A percentile compares a stretch with the other conserved stretches of the same genome.
phyloP scores from a whole-genome alignment of 2,329 filamentous ascomycete genomes.

The Talaromyces islandicus region DNA sequence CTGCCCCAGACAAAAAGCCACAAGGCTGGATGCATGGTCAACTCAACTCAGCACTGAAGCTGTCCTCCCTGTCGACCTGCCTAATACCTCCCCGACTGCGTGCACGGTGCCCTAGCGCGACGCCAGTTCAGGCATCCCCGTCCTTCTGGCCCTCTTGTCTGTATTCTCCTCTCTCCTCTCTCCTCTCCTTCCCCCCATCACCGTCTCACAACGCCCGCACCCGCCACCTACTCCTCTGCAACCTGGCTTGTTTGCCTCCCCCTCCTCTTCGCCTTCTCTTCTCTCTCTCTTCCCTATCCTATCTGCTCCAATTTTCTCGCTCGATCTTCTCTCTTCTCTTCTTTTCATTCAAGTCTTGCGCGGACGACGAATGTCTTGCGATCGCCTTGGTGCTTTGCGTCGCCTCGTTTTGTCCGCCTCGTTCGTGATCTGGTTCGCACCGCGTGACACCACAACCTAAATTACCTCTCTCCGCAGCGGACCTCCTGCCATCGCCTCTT shows the following conservation, averaged over 20 bases:
- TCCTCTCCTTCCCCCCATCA: background rate
- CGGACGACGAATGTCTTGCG: background rate
- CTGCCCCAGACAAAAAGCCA: background rate
- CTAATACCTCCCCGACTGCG: background rate
- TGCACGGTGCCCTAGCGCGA: conserved; percentile 9
- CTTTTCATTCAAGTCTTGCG: background rate
- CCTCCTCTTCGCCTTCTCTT: conserved; percentile 10
- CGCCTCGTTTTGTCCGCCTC: background rate
- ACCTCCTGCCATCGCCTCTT: background rate
- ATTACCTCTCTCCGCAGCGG: background rate
- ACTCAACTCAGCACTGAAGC: no score
- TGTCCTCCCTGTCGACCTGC: background rate
- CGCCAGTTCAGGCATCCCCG: conserved; percentile 12
- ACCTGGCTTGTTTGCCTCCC: conserved; percentile 13
- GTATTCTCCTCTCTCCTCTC: conserved; percentile 9
- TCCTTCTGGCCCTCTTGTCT: conserved; percentile 8
- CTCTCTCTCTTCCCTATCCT: conserved; percentile 10
- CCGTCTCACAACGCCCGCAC: conserved; percentile 6
- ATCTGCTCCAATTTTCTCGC: background rate
- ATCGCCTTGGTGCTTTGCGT: background rate
- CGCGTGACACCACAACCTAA: background rate
- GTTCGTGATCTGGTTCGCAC: background rate
- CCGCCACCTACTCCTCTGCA: conserved; percentile 11
- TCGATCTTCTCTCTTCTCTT: background rate
- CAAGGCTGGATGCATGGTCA: background rate